A percentile compares a stretch with the other conserved stretches of the same genome.
Evolutionary conservation across 1,284 basidiomycete genomes (phyloP).

Genomic region (Cutaneotrichosporon sp.): DNA sequence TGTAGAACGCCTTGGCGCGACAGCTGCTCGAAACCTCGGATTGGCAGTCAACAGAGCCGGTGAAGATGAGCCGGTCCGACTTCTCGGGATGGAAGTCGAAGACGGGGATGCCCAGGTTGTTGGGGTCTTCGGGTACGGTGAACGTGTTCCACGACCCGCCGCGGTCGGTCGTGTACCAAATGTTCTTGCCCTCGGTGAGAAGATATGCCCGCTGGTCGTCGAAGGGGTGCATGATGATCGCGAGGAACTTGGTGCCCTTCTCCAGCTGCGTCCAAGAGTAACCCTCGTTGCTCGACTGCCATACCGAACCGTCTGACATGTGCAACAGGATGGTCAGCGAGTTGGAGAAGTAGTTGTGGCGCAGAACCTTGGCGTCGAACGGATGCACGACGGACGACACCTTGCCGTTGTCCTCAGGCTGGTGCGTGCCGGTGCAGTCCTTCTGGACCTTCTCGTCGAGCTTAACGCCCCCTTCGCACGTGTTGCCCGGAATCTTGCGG

Average conservation of each 20-base stretch:
- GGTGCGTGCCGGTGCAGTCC: slow-evolving; percentile 21
- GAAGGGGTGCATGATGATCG: slow-evolving; percentile 82
- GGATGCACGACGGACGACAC: slow-evolving; percentile 57
- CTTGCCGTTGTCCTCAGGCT: slow-evolving; percentile 64
- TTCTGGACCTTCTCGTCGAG: slow-evolving; percentile 73
- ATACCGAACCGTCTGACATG: slow-evolving; percentile 72
- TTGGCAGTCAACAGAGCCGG: slow-evolving; percentile 69
- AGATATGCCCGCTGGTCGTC: slow-evolving; percentile 81
- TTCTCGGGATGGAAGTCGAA: slow-evolving; percentile 82
- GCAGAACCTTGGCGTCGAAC: slow-evolving; percentile 68
- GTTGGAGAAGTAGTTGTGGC: slow-evolving; percentile 67
- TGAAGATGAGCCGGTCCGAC: slow-evolving; percentile 87
- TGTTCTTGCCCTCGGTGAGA: slow-evolving; percentile 66
- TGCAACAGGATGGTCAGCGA: slow-evolving; percentile 78
- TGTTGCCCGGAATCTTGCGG: slow-evolving; percentile 88
- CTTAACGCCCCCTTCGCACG: slow-evolving; percentile 63
- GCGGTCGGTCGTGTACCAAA: slow-evolving; percentile 79
- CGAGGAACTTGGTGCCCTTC: slow-evolving; percentile 67
- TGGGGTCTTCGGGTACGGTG: slow-evolving; percentile 68
- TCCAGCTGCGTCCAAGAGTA: slow-evolving; percentile 77
- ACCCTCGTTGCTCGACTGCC: slow-evolving; percentile 93
- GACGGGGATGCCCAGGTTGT: slow-evolving; percentile 71
- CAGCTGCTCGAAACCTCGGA: slow-evolving; percentile 57
- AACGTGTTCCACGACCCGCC: slow-evolving; percentile 71
- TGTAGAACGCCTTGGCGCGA: slow-evolving; percentile 70